These are phyloP conservation scores for Effrenium voratum DNA, from an alignment of 73 alveolate species.

Conservation along the genomic window DNA sequence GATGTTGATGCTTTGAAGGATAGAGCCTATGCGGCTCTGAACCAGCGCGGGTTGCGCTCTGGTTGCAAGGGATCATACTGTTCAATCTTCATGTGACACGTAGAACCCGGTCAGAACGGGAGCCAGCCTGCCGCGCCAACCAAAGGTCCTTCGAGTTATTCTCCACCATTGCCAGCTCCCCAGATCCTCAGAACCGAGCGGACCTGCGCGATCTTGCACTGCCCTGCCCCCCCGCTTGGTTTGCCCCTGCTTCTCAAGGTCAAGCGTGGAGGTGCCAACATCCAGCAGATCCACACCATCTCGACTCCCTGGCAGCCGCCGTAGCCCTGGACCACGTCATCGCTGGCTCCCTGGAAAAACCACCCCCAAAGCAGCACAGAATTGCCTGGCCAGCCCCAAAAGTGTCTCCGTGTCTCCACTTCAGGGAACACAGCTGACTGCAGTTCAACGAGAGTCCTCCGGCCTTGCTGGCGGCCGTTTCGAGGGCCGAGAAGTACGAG, in stretches of 20 bases:
- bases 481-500: constrained; percentile 4
- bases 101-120: background rate
- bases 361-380: too few species aligned
- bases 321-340: too few species aligned
- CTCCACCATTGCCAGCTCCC: background rate
- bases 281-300: constrained; percentile 48
- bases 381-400: too few species aligned
- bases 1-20: constrained; percentile 21
- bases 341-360: too few species aligned
- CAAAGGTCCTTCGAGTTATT: constrained; percentile 18
- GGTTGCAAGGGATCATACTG: too few species aligned
- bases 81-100: too few species aligned
- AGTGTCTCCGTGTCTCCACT: too few species aligned
- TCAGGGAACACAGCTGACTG: too few species aligned
- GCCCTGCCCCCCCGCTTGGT: too few species aligned
- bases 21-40: background rate
- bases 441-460: too few species aligned
- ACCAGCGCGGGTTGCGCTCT: constrained; percentile 7
- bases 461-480: too few species aligned
- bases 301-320: constrained; percentile 52
- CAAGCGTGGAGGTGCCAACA: constrained; percentile 37
- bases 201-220: background rate
- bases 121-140: background rate
- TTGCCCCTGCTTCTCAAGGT: constrained; percentile 12
- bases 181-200: too few species aligned